Evolutionary conservation across 352 stramenopile species (phyloP), one percentile per base, ranked within the genome.

Genomic region (Saprolegnia parasitica): DNA sequence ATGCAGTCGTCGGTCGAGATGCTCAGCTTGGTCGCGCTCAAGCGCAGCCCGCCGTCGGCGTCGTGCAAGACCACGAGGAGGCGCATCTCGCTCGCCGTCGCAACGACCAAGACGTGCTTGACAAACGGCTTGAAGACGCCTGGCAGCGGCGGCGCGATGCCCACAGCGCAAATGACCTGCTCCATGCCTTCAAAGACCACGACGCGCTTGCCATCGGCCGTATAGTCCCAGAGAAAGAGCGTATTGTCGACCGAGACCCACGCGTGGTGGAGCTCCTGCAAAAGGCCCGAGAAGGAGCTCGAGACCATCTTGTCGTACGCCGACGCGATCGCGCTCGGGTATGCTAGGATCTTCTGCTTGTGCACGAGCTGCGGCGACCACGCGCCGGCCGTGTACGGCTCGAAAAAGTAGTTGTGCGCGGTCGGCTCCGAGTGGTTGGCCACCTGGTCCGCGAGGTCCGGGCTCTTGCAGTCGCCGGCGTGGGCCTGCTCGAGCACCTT

Each of bases 171-270:
- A 47, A 99, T 87, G 5, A 91, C 89, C 72, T 98, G 93, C 63
- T 96, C 84, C 67, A 91, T 93, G 35, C 88, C 78, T 65, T 92
- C 79, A 72, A 97, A 98, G 24, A 86, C 81, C n/a, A 79, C 87
- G 65, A 96, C 97, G 56, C 81, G 81, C 58, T 76, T 63, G 16
- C 78, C 84, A 46, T 79, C 79, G 42, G 88, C 74, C 3, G 77
- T 79, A 80, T 98, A 98, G 68, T 90, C 92, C 96, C 96, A 99
- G 13, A 99, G 78, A 70, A 97, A 98, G 18, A 99, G 77, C 0
- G 84, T 85, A 45, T 95, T 83, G 77, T 99, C 96, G 24, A 98
- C 84, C n/a, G 81, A 96, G 62, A 98, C 91, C 96, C 96, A 99
- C 29, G 90, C 96, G 52, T 97, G 81, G 75, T 95, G 76, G 11